phyloP scores from a whole-genome alignment of 345 rosid genomes.

The Populus simonii region DNA sequence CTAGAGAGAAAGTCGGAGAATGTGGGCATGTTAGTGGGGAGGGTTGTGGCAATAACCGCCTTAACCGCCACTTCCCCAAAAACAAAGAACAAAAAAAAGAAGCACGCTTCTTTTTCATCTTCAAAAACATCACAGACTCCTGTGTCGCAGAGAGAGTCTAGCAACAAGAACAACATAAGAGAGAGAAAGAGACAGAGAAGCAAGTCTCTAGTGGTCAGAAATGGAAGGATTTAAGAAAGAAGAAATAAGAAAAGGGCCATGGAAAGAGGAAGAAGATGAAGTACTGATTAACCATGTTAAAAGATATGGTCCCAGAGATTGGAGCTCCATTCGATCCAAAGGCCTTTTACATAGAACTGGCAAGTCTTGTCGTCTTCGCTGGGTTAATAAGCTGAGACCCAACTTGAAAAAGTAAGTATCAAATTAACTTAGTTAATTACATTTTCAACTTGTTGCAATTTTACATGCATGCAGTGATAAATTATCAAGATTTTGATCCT shows the following conservation, averaged over 20 bases:
- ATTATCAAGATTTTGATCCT: not conserved
- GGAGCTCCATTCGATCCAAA: slow-evolving; percentile 99
- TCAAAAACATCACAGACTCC: not conserved
- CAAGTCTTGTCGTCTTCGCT: slow-evolving; percentile 94
- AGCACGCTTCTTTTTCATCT: not conserved
- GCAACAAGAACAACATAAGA: not conserved
- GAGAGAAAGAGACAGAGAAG: not conserved
- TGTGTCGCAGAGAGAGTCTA: not conserved
- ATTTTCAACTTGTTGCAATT: not conserved
- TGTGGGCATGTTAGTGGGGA: slow-evolving; percentile 18
- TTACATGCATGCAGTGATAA: not conserved
- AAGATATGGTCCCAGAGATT: slow-evolving; percentile 79
- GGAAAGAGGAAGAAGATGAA: slow-evolving; percentile 91
- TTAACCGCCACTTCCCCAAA: slow-evolving; percentile 10
- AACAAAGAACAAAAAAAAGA: not conserved
- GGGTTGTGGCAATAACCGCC: slow-evolving; percentile 30
- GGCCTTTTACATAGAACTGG: slow-evolving; percentile 84
- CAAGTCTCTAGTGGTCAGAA: not conserved
- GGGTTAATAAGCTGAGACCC: slow-evolving; percentile 96
- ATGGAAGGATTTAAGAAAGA: slow-evolving; percentile 43
- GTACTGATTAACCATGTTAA: slow-evolving; percentile 68
- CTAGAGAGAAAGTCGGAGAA: slow-evolving; percentile 3
- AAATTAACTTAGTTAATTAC: not conserved
- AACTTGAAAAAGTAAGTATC: slow-evolving; percentile 65
- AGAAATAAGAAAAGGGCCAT: slow-evolving; percentile 79